These are phyloP conservation scores for Vigna radiata DNA, from an alignment of 306 rosid genomes.

Conservation along the genomic window DNA sequence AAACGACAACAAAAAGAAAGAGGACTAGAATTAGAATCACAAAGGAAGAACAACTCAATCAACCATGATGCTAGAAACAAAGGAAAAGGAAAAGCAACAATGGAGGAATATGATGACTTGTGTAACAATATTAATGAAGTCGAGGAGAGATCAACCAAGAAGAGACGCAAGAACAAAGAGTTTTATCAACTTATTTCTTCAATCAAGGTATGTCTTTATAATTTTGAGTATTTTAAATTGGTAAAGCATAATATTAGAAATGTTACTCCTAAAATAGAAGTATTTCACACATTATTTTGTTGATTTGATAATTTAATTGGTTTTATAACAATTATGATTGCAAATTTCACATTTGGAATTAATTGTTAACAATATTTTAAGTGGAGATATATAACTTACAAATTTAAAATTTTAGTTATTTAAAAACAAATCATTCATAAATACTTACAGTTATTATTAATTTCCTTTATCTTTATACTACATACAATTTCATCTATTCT, in stretches of 20 bases:
- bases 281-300: no score
- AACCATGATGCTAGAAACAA: neutral
- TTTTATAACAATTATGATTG: neutral
- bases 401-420: neutral
- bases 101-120: neutral
- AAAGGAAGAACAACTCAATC: neutral
- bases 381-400: neutral
- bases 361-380: neutral
- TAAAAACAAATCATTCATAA: no score
- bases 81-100: slow-evolving; percentile 28
- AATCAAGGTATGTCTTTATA: slow-evolving; percentile 31
- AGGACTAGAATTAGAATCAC: neutral
- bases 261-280: neutral
- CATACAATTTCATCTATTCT: no score
- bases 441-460: no score
- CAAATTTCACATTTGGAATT: neutral
- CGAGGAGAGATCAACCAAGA: neutral
- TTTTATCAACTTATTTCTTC: slow-evolving; percentile 27
- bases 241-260: neutral
- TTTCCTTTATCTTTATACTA: no score
- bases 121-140: neutral
- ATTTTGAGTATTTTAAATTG: neutral
- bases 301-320: neutral
- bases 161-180: neutral
- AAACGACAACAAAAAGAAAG: slow-evolving; percentile 19